Evolutionary conservation across 805 yeast genomes (phyloP), one percentile per base, ranked within the genome.

Genomic region (Yarrowia sp.): DNA sequence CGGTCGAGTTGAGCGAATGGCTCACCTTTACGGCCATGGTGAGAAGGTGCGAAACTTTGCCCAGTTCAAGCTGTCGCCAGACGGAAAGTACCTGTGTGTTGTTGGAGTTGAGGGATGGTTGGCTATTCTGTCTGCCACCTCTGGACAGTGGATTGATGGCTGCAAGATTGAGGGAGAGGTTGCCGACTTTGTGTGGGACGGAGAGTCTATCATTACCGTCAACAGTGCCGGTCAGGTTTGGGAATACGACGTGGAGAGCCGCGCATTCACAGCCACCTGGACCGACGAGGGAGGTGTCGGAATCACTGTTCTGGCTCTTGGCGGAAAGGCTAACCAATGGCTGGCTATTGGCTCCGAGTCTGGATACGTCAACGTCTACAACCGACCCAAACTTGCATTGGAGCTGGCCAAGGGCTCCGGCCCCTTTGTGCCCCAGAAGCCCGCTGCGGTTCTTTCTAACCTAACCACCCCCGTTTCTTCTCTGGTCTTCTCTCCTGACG

Each of bases 11-110:
- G 96, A 92, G 69, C 95, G 92, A 76, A 85, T 95, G 44, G 84
- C 89, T 64, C 84, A 97, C 75, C 77, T 93, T 81, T 93, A 92
- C 74, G 99, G 99, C 4, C 96, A 92, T 72, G 97, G 90, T 72
- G 78, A 82, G 39, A 84, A 87, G 39, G 98, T 93, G 78, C 83
- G 84, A 69, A 87, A 96, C 9, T 90, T 92, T 81, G 99, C 95
- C 75, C 83, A 87, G 71, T 93, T 95, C 77, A 86, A 86, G 72
- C 67, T 89, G 15, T 89, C 95, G 28, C 87, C 87, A 0, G 81
- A 82, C 69, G 97, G 98, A 14, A 77, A 76, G 41, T 88, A 78
- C 69, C 78, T 95, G 39, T 96, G 91, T 1, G 77, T 95, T 55
- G 79, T 84, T 42, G 99, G 98, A 70, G 85, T 86, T 67, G 84